Evolutionary conservation across 257 asterid genomes (phyloP), one percentile per base, ranked within the genome.

Genomic region (Gynochthodes officinalis): DNA sequence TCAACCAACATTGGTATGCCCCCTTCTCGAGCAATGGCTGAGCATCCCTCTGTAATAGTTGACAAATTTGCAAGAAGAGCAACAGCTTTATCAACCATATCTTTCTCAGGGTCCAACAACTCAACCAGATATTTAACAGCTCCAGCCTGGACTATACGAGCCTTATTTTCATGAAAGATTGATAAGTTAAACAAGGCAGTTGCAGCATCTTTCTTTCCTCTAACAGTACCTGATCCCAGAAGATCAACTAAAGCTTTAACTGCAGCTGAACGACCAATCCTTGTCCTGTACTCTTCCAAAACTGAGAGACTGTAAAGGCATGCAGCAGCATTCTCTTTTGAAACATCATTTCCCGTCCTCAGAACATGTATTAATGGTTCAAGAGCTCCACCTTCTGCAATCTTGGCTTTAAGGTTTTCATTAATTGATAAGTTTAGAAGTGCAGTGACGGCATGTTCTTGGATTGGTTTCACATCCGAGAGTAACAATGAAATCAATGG

Each of bases 191-290:
- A 95, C 54, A 95, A 75, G 12, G 98, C 99, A 7, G 98, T 95
- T 23, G 97, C 94, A 21, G 99, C 98, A 27, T 95, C 99, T 82
- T 92, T 95, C 84, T 89, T 89, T 60, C 98, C 98, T 80, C 99
- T 74, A 28, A 90, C 44, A 11, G 92, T 87, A 42, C 99, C 99
- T 4, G 82, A 78, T 59, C 80, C 86, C 39, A 95, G 80, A 76
- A 95, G 98, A 75, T 87, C 86, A 30, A 95, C 97, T 89, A 95
- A 80, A 0, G 86, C 90, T 80, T 84, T 87, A 43, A 95, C 86
- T 25, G 99, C 99, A 39, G 88, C 93, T 3, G 97, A 90, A 48
- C 89, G 89, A 14, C 99, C 99, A 18, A 92, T 89, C 81, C 87
- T 92, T 57, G 84, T 74, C 73, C 95, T 81, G 84, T 83, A 86